phyloP scores from a whole-genome alignment of 78 protist species.

The Dictyostelium brefeldianum region DNA sequence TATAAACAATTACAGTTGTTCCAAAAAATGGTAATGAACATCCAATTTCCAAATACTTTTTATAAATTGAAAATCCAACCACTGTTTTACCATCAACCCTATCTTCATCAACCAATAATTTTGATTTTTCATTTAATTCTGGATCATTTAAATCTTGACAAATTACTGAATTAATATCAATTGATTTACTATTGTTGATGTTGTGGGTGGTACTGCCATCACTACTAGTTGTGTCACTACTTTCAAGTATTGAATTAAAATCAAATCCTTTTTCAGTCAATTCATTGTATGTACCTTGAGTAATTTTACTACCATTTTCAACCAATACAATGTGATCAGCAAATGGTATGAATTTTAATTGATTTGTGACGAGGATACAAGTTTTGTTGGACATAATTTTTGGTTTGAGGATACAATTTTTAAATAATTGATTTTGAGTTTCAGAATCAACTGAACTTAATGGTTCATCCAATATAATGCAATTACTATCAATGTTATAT shows the following conservation, averaged over 20 bases:
- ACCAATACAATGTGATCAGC: slow-evolving; percentile 89
- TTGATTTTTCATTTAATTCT: slow-evolving; percentile 13
- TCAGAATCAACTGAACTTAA: slow-evolving; percentile 95
- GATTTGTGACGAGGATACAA: slow-evolving; percentile 87
- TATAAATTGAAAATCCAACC: slow-evolving; percentile 13
- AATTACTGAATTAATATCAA: background rate
- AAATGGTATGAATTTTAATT: slow-evolving; percentile 73
- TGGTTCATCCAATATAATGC: slow-evolving; percentile 94
- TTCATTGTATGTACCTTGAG: slow-evolving; percentile 83
- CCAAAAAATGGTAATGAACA: background rate
- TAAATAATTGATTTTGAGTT: slow-evolving; percentile 87
- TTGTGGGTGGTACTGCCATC: background rate
- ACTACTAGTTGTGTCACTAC: background rate
- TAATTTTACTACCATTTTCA: slow-evolving; percentile 30
- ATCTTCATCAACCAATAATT: slow-evolving; percentile 50
- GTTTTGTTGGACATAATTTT: slow-evolving; percentile 66
- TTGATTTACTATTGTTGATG: background rate
- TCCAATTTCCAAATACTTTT: slow-evolving; percentile 7
- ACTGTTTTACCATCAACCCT: background rate
- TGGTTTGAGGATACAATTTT: slow-evolving; percentile 50
- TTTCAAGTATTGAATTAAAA: slow-evolving; percentile 29
- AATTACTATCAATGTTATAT: slow-evolving; percentile 84
- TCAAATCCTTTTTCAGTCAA: slow-evolving; percentile 61
- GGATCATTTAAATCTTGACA: background rate
- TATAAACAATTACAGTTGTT: background rate